These are phyloP conservation scores for Cudoniella acicularis DNA, from an alignment of 495 filamentous ascomycete genomes.

Conservation along the genomic window DNA sequence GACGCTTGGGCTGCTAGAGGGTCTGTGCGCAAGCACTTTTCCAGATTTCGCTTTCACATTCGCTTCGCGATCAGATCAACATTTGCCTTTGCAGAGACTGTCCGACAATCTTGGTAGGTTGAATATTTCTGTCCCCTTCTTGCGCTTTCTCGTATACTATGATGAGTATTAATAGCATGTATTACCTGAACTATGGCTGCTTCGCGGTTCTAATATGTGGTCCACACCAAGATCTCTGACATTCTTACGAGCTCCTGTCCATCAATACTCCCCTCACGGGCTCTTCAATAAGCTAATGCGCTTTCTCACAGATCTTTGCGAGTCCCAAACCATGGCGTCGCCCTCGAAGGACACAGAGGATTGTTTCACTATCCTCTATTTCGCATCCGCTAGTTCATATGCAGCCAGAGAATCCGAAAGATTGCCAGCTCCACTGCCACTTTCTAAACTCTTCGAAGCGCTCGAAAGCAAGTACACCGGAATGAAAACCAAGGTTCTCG, in stretches of 20 bases:
- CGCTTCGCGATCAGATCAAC: too few species aligned
- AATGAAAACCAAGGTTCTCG: slow-evolving; percentile 68
- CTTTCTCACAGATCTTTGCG: too few species aligned
- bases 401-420: slow-evolving; percentile 68
- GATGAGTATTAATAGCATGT: slow-evolving; percentile 58
- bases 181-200: slow-evolving; percentile 58
- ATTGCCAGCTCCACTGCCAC: slow-evolving; percentile 67
- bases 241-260: slow-evolving; percentile 16
- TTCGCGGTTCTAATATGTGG: slow-evolving; percentile 27
- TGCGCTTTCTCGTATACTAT: slow-evolving; percentile 13
- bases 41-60: too few species aligned
- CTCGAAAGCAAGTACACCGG: slow-evolving; percentile 81
- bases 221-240: slow-evolving; percentile 64
- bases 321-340: slow-evolving; percentile 30
- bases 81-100: background rate
- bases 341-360: slow-evolving; percentile 42
- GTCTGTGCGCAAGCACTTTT: too few species aligned
- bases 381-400: slow-evolving; percentile 72
- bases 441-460: slow-evolving; percentile 59
- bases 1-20: too few species aligned
- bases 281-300: too few species aligned
- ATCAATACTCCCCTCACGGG: too few species aligned
- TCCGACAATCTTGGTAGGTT: background rate
- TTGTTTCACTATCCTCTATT: slow-evolving; percentile 82
- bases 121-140: background rate